A percentile compares a stretch with the other conserved stretches of the same genome.
These are phyloP conservation scores for Talaromyces sp. DNA, from an alignment of 2,329 filamentous ascomycete genomes.

Conservation along the genomic window DNA sequence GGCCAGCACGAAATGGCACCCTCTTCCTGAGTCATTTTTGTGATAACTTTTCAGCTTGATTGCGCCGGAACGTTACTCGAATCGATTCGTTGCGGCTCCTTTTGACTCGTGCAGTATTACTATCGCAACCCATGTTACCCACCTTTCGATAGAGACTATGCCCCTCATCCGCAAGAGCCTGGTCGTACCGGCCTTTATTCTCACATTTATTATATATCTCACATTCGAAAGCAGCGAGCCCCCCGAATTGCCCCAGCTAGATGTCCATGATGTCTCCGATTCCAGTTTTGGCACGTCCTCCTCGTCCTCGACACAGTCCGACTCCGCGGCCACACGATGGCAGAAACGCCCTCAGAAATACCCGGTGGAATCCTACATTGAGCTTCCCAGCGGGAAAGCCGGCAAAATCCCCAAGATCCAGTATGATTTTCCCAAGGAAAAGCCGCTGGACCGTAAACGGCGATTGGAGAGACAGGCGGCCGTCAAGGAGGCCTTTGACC, in stretches of 20 bases:
- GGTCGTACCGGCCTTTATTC: constrained; percentile 19
- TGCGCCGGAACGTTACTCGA: not conserved
- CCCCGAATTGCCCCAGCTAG: constrained; percentile 15
- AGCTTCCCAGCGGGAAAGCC: constrained; percentile 65
- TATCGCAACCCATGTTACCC: not conserved
- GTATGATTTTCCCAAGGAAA: constrained; percentile 62
- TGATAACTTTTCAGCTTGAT: not conserved
- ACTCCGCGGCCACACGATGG: constrained; percentile 55
- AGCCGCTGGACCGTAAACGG: constrained; percentile 51
- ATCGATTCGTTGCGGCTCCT: not conserved
- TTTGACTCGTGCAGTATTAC: not conserved
- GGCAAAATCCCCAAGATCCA: constrained; percentile 73
- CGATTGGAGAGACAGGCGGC: constrained; percentile 59
- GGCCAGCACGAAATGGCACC: not conserved
- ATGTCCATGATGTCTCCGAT: constrained; percentile 12
- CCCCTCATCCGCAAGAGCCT: constrained; percentile 19
- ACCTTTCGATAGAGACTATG: not conserved
- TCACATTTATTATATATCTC: constrained; percentile 19
- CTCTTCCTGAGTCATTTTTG: not conserved
- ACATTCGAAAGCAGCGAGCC: constrained; percentile 2
- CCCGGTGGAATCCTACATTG: constrained; percentile 65
- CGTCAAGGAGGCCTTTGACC: constrained; percentile 69
- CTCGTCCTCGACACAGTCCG: not conserved
- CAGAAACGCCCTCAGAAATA: constrained; percentile 66
- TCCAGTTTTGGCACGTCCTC: not conserved